Evolutionary conservation across 371 early-diverging fungal species (phyloP).

Genomic region (Mucor racemosus): DNA sequence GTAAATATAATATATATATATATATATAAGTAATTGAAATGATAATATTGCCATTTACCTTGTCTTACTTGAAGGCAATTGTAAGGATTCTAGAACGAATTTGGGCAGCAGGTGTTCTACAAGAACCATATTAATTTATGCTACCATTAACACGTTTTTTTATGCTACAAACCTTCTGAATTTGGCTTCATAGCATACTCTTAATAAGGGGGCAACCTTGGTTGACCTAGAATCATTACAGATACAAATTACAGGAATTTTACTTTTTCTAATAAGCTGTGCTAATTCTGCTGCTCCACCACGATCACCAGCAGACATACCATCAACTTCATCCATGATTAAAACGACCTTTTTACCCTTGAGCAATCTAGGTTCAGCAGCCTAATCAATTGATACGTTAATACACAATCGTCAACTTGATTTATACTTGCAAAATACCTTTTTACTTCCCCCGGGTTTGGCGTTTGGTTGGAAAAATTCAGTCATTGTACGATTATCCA

Average conservation of each 20-base stretch:
- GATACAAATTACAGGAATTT: conserved; percentile 98
- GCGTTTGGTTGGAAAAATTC: conserved; percentile 56
- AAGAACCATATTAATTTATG: neutral
- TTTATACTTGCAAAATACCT: neutral
- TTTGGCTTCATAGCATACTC: conserved; percentile 88
- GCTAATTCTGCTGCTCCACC: conserved; percentile 97
- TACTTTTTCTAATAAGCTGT: conserved; percentile 88
- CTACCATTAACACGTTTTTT: neutral
- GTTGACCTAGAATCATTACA: conserved; percentile 95
- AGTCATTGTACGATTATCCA: conserved; percentile 74
- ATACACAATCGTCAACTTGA: neutral
- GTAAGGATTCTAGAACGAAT: conserved; percentile 79
- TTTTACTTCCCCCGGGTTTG: conserved; percentile 4
- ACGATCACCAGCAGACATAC: conserved; percentile 99
- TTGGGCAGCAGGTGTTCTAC: conserved; percentile 47
- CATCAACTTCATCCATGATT: conserved; percentile 99
- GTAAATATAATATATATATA: no score
- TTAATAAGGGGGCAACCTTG: conserved; percentile 91
- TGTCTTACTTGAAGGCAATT: conserved; percentile 60
- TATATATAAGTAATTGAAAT: neutral
- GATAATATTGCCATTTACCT: neutral
- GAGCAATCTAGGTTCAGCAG: conserved; percentile 8
- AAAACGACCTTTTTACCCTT: conserved; percentile 69
- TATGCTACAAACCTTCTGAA: conserved; percentile 75
- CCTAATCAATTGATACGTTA: neutral